Evolutionary conservation across 2,329 filamentous ascomycete species (phyloP).

Genomic region (Sarocladium oryzae): DNA sequence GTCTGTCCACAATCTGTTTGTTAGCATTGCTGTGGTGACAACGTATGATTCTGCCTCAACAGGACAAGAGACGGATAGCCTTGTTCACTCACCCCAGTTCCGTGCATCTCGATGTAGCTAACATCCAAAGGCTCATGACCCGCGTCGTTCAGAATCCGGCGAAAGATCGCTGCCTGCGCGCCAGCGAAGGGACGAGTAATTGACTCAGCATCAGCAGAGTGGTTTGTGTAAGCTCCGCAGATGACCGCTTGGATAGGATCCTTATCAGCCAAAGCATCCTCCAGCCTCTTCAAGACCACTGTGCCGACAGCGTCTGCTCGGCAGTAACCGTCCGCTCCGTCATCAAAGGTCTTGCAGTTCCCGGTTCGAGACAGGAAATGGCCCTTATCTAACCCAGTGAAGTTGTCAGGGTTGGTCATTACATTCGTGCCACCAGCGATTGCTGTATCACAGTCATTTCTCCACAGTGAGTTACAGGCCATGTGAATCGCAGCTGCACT

Average conservation of each 20-base stretch:
- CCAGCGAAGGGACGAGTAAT: background rate
- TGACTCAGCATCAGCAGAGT: conserved; percentile 34
- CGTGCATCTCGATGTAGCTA: background rate
- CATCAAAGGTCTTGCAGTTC: conserved; percentile 26
- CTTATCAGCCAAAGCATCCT: conserved; percentile 37
- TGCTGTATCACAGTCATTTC: conserved; percentile 24
- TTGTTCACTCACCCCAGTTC: background rate
- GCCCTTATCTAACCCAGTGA: conserved; percentile 17
- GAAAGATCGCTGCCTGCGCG: conserved; percentile 16
- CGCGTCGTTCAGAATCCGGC: conserved; percentile 21
- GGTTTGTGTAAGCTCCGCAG: conserved; percentile 29
- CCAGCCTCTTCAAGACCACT: conserved; percentile 41
- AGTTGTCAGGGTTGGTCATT: conserved; percentile 23
- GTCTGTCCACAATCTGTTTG: background rate
- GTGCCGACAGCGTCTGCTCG: conserved; percentile 40
- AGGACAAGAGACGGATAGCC: too few species aligned
- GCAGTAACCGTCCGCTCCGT: conserved; percentile 42
- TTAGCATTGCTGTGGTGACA: too few species aligned
- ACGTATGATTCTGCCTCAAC: too few species aligned
- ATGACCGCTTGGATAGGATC: conserved; percentile 23
- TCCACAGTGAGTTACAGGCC: conserved; percentile 27
- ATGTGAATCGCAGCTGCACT: conserved; percentile 40
- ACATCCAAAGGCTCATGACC: background rate
- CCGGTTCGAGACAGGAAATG: conserved; percentile 24
- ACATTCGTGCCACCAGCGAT: conserved; percentile 34